Evolutionary conservation across 2,329 filamentous ascomycete species (phyloP), one percentile per base, ranked within the genome.

Genomic region (Epicoccum sorghinum): DNA sequence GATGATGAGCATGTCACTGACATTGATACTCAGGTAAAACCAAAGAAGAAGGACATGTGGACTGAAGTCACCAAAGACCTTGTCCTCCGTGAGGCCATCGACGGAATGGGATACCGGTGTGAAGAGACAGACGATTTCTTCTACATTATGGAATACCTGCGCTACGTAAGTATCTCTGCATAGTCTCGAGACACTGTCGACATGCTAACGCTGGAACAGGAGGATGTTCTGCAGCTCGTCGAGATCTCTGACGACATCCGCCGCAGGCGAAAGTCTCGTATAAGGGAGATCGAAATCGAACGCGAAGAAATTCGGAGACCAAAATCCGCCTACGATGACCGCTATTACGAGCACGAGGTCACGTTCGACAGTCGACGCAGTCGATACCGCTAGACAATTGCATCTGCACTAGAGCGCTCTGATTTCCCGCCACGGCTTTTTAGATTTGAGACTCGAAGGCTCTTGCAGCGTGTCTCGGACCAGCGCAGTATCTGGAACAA

Each of bases 61-160:
- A 99, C 95, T 0, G 95, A 98, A 76, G 91, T 99, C 65, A 96
- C 93, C 40, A 96, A 96, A 77, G 93, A 96, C 64, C 78, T 98
- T 32, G 91, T 98, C 13, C 82, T 88, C 54, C 86, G 89, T 47
- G 92, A 97, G 71, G 95, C 95, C 14, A 90, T 98, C 60, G 88
- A 96, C 64, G 82, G 89, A 66, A 78, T 88, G 69, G 91, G 91
- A 3, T 98, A 96, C 75, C 87, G 90, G 56, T 98, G 88, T 69
- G 91, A 97, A 72, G 93, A 98, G 80, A 95, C 91, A 0, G 89
- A 91, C 48, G 85, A 83, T 58, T 96, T 91, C 76, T 98, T 90
- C 76, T 98, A 97, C 75, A 86, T 98, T 40, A 93, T 96, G 80
- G 86, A 93, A 59, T 97, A 96, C 73, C 82, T 99, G 47, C 81